These are phyloP conservation scores for Blastobotrys capitulatus DNA, from an alignment of 1,139 yeast genomes.

Conservation along the genomic window DNA sequence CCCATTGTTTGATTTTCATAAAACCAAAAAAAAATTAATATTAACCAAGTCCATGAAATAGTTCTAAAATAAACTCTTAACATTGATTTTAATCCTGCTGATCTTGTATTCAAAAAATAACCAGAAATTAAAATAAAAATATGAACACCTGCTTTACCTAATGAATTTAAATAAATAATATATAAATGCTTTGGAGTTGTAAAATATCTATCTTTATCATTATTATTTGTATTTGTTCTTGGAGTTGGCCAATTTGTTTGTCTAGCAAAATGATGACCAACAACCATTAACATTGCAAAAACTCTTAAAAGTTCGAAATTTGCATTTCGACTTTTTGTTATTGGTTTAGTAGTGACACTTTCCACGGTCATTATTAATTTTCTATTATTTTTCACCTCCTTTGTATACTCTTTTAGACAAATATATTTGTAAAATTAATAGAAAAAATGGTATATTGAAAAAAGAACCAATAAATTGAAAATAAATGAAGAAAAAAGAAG, in stretches of 20 bases:
- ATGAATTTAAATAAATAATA: not conserved
- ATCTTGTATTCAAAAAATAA: not conserved
- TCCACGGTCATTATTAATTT: too few relatives aligned
- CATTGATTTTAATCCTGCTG: not conserved
- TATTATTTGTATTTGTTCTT: not conserved
- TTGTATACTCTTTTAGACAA: too few relatives aligned
- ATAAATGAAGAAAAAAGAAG: too few relatives aligned
- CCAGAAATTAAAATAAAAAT: not conserved
- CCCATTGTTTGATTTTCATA: not conserved
- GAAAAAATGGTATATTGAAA: too few relatives aligned
- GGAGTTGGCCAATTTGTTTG: not conserved
- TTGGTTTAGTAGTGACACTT: too few relatives aligned
- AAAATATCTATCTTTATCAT: not conserved
- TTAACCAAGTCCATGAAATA: not conserved
- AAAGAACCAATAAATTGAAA: too few relatives aligned
- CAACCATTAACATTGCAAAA: not conserved
- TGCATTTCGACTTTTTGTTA: not conserved
- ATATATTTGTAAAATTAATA: too few relatives aligned
- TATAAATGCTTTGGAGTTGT: not conserved
- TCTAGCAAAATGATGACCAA: not conserved
- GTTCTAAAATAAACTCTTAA: not conserved
- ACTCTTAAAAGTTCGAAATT: not conserved
- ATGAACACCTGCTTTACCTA: constrained; percentile 1
- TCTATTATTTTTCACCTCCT: too few relatives aligned
- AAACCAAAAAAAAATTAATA: not conserved